A percentile compares a stretch with the other conserved stretches of the same genome.
Conservation (phyloP, 305 asterid species). For the Fraxinus velutina region DNA sequence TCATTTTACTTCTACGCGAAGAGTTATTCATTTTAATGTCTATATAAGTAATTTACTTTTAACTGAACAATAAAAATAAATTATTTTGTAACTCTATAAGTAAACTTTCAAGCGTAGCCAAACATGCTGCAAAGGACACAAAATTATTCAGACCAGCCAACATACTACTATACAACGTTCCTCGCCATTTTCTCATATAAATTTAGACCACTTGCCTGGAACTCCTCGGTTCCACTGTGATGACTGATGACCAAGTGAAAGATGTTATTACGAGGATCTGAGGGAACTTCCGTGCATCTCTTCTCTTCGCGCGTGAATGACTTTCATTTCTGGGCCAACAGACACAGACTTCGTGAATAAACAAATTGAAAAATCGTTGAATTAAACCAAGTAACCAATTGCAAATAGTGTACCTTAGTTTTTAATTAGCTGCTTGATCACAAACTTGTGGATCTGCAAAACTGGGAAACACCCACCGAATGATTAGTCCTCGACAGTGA, state of each 20-base stretch:
- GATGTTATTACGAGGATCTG: constrained; percentile 31
- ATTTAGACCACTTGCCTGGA: constrained; percentile 31
- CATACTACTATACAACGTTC: constrained; percentile 26
- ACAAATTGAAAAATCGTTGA: constrained; percentile 20
- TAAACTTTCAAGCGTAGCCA: neutral
- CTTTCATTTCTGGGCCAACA: constrained; percentile 20
- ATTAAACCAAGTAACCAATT: constrained; percentile 20
- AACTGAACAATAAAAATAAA: neutral
- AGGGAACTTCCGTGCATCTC: constrained; percentile 30
- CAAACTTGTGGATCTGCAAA: constrained; percentile 21
- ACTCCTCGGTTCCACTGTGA: constrained; percentile 25
- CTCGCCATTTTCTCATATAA: constrained; percentile 33
- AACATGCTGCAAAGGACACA: constrained; percentile 39
- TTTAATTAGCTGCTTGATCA: constrained; percentile 13
- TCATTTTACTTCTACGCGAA: neutral
- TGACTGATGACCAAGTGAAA: constrained; percentile 22
- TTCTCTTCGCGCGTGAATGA: neutral
- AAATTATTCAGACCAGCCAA: constrained; percentile 43
- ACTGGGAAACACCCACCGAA: constrained; percentile 16
- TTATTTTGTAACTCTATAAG: neutral
- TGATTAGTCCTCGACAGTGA: constrained; percentile 4
- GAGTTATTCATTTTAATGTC: neutral
- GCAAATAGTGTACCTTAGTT: constrained; percentile 27
- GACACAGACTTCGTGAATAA: neutral
- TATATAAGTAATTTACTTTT: neutral